Evolutionary conservation across 2,329 filamentous ascomycete genomes (phyloP), one percentile per base, ranked within the genome.

Genomic region (Bisporella sp.): DNA sequence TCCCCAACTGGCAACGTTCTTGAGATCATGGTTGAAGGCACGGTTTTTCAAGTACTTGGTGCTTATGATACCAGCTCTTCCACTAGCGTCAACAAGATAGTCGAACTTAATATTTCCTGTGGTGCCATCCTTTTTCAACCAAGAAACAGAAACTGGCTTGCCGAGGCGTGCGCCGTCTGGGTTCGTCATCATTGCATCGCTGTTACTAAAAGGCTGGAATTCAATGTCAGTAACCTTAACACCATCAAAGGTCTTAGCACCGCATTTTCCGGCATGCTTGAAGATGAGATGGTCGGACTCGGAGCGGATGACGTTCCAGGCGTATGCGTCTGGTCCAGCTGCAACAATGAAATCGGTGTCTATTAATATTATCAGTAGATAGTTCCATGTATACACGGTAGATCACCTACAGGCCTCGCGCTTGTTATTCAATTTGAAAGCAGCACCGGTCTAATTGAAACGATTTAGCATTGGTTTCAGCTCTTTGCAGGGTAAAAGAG

Each of bases 271-370:
- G 1, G 73, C 73, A 49, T 75, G 70, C 30, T 64, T 50, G 56
- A 75, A 73, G 5, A 75, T 60, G 5, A 76, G 41, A 4, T 75
- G 56, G 52, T 76, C 73, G 0, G 66, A 58, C 54, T 76, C 72
- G 21, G 72, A 73, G 5, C 73, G 71, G 6, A 74, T 56, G 1
- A 75, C 64, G 48, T 75, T 75, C 71, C 71, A 75, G 4, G 71
- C 60, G 47, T 71, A 68, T 7, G 57, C 64, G 8, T 67, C 51
- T 0, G 68, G 66, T 3, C 71, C 72, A 13, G 9, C n/a, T 13
- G n/a, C 35, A 39, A 9, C n/a, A 13, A 39, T 13, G 35, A 39
- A 39, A 39, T 39, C 35, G n/a, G 35, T 39, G n/a, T 39, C 35
- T 39, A 39, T 39, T 9, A 9, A 9, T 39, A 45, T 9, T 9